Conservation (phyloP, 257 asterid species). For the Henckelia pumila region DNA sequence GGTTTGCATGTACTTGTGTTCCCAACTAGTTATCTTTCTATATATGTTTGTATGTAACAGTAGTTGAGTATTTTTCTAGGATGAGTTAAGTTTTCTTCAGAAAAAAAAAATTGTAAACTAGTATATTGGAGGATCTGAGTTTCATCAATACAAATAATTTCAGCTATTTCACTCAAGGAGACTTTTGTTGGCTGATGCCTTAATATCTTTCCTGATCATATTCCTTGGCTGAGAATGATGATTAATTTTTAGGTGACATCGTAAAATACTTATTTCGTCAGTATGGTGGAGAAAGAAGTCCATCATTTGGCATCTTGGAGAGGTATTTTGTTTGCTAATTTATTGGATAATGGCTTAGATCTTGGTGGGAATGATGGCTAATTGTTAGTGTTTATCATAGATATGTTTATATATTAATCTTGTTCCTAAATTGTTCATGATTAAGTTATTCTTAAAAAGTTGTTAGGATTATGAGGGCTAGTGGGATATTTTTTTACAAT, state of each 20-base stretch:
- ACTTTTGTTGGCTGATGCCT: not conserved
- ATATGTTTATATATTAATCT: too few species aligned
- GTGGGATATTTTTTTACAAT: too few species aligned
- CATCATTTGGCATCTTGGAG: slow-evolving; percentile 66
- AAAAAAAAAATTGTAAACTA: too few species aligned
- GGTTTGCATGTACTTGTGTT: not conserved
- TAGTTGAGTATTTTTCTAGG: not conserved
- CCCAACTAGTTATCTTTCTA: not conserved
- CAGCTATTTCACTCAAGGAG: not conserved
- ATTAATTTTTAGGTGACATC: slow-evolving; percentile 51
- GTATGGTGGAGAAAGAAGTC: slow-evolving; percentile 62
- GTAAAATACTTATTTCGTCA: slow-evolving; percentile 68
- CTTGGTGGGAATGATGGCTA: not conserved
- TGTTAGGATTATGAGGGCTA: too few species aligned
- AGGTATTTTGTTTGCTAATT: slow-evolving; percentile 37
- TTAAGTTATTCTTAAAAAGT: too few species aligned
- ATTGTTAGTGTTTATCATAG: too few species aligned
- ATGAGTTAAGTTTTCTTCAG: not conserved
- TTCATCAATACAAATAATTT: too few species aligned
- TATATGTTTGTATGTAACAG: not conserved
- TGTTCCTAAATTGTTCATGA: too few species aligned
- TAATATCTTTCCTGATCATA: not conserved
- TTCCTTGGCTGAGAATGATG: not conserved
- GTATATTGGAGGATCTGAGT: not conserved
- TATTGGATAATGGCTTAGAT: not conserved